Evolutionary conservation across 2,329 filamentous ascomycete genomes (phyloP).

Genomic region (Eutypella sp.): DNA sequence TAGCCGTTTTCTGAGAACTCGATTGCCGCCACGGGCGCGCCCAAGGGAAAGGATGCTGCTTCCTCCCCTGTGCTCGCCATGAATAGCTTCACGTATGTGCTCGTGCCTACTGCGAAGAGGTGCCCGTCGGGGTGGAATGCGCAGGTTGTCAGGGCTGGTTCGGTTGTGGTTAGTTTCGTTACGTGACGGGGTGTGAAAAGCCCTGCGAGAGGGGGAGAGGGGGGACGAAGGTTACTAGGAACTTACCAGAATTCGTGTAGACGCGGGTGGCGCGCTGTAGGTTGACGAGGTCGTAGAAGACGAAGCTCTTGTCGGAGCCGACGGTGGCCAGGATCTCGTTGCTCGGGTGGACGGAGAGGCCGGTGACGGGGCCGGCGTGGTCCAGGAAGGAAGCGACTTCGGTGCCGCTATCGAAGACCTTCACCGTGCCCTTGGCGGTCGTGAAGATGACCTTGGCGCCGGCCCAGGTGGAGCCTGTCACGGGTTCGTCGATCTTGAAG

Average conservation of each 20-base stretch:
- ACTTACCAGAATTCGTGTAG: slow-evolving; percentile 74
- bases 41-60: slow-evolving; percentile 68
- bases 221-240: too few relatives aligned
- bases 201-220: too few relatives aligned
- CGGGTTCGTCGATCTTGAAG: slow-evolving; percentile 60
- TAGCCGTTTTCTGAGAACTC: slow-evolving; percentile 95
- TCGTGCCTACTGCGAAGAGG: slow-evolving; percentile 79
- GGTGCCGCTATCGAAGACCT: slow-evolving; percentile 69
- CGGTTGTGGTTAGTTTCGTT: too few relatives aligned
- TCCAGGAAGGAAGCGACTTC: slow-evolving; percentile 68
- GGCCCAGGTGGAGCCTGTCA: slow-evolving; percentile 62
- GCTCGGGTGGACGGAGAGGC: slow-evolving; percentile 75
- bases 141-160: slow-evolving; percentile 66
- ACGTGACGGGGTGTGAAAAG: too few relatives aligned
- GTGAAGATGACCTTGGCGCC: slow-evolving; percentile 66
- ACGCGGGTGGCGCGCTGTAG: slow-evolving; percentile 70
- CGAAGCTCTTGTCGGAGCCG: slow-evolving; percentile 86
- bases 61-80: slow-evolving; percentile 75
- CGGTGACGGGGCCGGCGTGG: slow-evolving; percentile 77
- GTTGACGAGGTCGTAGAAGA: slow-evolving; percentile 74
- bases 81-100: slow-evolving; percentile 78
- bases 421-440: slow-evolving; percentile 71
- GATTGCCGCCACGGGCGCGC: slow-evolving; percentile 67
- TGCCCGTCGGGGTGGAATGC: slow-evolving; percentile 97
- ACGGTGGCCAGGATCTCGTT: slow-evolving; percentile 81